A percentile compares a stretch with the other conserved stretches of the same genome.
Evolutionary conservation across 1,284 basidiomycete genomes (phyloP).

Genomic region (Rhizoctonia solani): DNA sequence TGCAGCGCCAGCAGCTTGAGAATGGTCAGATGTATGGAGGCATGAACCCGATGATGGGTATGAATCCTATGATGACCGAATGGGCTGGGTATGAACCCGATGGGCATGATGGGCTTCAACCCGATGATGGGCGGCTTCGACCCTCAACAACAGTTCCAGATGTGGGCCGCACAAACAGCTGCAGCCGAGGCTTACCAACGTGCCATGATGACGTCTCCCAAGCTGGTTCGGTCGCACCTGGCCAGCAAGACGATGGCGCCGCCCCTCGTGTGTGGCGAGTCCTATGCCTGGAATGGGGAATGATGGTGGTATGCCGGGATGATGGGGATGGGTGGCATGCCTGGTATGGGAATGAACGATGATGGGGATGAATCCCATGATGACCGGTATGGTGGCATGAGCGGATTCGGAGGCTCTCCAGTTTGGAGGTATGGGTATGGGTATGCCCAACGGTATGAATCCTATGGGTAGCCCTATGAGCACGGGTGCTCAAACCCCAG

Average conservation of each 20-base stretch:
- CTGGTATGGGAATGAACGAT: slow-evolving; percentile 45
- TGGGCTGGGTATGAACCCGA: slow-evolving; percentile 40
- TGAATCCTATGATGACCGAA: slow-evolving; percentile 42
- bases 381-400: slow-evolving; percentile 20
- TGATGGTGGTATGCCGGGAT: slow-evolving; percentile 35
- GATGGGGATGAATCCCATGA: slow-evolving; percentile 52
- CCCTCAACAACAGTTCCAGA: slow-evolving; percentile 69
- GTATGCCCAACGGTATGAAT: slow-evolving; percentile 27
- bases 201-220: slow-evolving; percentile 85
- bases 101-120: slow-evolving; percentile 45
- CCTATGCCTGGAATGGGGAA: slow-evolving; percentile 38
- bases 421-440: slow-evolving; percentile 33
- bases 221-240: slow-evolving; percentile 58
- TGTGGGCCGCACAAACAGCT: slow-evolving; percentile 88
- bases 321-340: slow-evolving; percentile 33
- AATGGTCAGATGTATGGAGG: slow-evolving; percentile 76
- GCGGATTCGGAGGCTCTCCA: slow-evolving; percentile 30
- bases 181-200: slow-evolving; percentile 78
- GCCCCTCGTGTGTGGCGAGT: slow-evolving; percentile 48
- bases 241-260: slow-evolving; percentile 65
- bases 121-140: slow-evolving; percentile 59
- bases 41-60: slow-evolving; percentile 43
- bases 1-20: slow-evolving; percentile 86
- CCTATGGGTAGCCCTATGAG: slow-evolving; percentile 2
- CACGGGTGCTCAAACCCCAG: slow-evolving; percentile 8